A percentile compares a stretch with the other conserved stretches of the same genome.
Evolutionary conservation across 768 basidiomycete species (phyloP).

Genomic region (Cantharellus anzutake): DNA sequence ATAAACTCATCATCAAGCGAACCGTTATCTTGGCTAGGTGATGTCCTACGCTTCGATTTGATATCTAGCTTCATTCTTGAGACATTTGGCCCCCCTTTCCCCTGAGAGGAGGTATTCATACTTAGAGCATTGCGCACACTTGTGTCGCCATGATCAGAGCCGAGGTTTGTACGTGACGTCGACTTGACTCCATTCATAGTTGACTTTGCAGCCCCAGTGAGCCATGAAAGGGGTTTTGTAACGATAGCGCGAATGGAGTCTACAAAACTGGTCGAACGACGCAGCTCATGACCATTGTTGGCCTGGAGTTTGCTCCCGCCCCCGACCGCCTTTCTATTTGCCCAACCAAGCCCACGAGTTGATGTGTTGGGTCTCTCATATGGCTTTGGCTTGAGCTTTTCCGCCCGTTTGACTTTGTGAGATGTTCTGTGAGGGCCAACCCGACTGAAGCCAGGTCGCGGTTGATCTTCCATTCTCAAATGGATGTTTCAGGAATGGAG

Average conservation of each 20-base stretch:
- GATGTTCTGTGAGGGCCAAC: too few relatives aligned
- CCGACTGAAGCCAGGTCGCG: too few relatives aligned
- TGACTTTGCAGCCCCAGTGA: not conserved
- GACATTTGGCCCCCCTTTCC: not conserved
- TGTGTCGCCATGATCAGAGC: not conserved
- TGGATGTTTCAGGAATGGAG: too few relatives aligned
- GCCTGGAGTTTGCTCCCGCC: too few relatives aligned
- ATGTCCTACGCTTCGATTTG: not conserved
- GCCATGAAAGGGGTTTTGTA: not conserved
- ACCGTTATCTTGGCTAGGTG: not conserved
- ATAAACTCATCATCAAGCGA: not conserved
- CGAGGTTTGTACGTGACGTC: not conserved
- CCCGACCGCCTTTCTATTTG: too few relatives aligned
- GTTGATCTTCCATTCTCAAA: too few relatives aligned
- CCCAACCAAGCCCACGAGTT: too few relatives aligned
- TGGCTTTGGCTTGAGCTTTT: too few relatives aligned
- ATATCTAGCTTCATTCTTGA: not conserved
- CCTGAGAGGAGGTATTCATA: not conserved
- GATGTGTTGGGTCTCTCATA: too few relatives aligned
- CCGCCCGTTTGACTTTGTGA: too few relatives aligned
- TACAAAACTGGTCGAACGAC: not conserved
- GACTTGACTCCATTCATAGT: not conserved
- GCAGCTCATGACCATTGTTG: not conserved
- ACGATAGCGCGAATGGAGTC: slow-evolving; percentile 1
- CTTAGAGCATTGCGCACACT: not conserved